Evolutionary conservation across 2,329 filamentous ascomycete species (phyloP).

Genomic region (Rhynchosporium secalis): DNA sequence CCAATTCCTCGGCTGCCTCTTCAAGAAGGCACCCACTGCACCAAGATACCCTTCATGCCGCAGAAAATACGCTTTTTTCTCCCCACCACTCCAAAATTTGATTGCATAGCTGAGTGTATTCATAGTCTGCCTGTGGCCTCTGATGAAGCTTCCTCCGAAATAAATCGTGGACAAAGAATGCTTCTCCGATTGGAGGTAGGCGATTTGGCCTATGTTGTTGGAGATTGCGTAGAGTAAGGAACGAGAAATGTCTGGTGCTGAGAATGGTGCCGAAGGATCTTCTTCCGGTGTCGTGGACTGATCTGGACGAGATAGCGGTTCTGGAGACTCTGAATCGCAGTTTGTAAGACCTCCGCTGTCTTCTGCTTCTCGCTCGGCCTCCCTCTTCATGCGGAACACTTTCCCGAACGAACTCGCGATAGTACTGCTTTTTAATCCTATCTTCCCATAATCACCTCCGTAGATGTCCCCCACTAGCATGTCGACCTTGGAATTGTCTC

Average conservation of each 20-base stretch:
- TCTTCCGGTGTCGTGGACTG: conserved; percentile 18
- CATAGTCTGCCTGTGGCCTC: conserved; percentile 95
- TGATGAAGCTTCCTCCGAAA: conserved; percentile 95
- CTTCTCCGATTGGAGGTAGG: conserved; percentile 94
- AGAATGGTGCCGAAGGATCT: conserved; percentile 55
- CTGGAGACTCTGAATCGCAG: conserved; percentile 25
- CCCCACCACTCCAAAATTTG: conserved; percentile 93
- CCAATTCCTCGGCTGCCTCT: conserved; percentile 88
- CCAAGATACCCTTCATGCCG: conserved; percentile 95
- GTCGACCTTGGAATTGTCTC: conserved; percentile 91
- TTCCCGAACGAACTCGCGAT: conserved; percentile 97
- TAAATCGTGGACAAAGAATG: conserved; percentile 91
- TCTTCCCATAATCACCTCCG: conserved; percentile 92
- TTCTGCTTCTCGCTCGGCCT: conserved; percentile 77
- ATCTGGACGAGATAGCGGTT: background rate
- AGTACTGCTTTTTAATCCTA: conserved; percentile 90
- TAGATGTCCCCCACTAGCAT: conserved; percentile 99
- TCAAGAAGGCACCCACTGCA: conserved; percentile 90
- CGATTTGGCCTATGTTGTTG: conserved; percentile 98
- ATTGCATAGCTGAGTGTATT: conserved; percentile 96
- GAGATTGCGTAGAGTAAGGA: conserved; percentile 93
- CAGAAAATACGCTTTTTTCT: conserved; percentile 93
- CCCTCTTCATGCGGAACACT: conserved; percentile 88
- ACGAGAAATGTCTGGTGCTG: conserved; percentile 80
- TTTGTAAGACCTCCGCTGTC: conserved; percentile 55